These are phyloP conservation scores for Scutellaria minor DNA, from an alignment of 257 asterid genomes.

Conservation along the genomic window DNA sequence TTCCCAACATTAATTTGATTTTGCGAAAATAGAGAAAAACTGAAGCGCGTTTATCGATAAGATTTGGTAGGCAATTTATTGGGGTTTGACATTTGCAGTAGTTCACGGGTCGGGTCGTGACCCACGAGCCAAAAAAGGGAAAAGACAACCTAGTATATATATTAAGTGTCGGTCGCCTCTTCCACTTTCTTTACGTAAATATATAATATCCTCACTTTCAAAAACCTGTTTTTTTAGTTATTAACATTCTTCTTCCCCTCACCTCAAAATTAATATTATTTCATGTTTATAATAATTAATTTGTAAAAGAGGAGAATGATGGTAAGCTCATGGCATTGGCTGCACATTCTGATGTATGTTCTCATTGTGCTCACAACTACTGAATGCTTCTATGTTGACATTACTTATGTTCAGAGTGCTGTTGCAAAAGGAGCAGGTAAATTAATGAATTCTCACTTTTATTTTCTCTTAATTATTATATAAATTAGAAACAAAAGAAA, in stretches of 20 bases:
- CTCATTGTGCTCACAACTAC: slow-evolving; percentile 33
- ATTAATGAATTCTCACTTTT: not conserved
- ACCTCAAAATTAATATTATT: not conserved
- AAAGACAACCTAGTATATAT: slow-evolving; percentile 27
- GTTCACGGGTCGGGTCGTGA: too few relatives aligned
- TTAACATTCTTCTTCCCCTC: not conserved
- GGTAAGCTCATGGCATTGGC: slow-evolving; percentile 40
- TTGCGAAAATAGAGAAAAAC: too few relatives aligned
- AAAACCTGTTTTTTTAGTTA: slow-evolving; percentile 42
- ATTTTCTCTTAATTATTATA: not conserved
- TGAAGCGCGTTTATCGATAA: too few relatives aligned
- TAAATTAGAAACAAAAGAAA: too few relatives aligned
- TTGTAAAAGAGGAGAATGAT: slow-evolving; percentile 43
- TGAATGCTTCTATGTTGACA: slow-evolving; percentile 48
- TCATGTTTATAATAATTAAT: too few relatives aligned
- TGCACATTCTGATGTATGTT: slow-evolving; percentile 35
- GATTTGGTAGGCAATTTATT: too few relatives aligned
- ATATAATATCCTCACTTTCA: slow-evolving; percentile 19
- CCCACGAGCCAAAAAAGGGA: not conserved
- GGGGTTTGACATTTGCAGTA: too few relatives aligned
- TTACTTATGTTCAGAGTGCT: slow-evolving; percentile 60
- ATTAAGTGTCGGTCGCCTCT: slow-evolving; percentile 48
- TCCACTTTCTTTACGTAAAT: slow-evolving; percentile 25
- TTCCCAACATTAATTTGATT: too few relatives aligned
- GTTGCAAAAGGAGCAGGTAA: slow-evolving; percentile 77